Evolutionary conservation across 805 yeast species (phyloP).

Genomic region (Barnettozyma sucrosica): DNA sequence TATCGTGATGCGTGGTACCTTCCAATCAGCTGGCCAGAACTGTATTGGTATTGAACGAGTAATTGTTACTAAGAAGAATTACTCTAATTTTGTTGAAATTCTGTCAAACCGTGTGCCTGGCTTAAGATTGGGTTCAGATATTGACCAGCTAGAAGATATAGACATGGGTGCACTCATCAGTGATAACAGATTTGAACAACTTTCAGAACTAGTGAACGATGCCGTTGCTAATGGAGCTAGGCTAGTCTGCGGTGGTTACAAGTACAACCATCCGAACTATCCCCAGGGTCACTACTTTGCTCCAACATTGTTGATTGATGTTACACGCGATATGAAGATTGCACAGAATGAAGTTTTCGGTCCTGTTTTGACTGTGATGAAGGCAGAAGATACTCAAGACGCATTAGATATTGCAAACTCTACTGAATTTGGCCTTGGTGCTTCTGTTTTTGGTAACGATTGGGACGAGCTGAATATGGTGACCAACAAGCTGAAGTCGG

Average conservation of each 20-base stretch:
- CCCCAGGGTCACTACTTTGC: slow-evolving; percentile 92
- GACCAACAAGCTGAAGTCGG: slow-evolving; percentile 63
- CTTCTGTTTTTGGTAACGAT: slow-evolving; percentile 76
- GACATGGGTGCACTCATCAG: slow-evolving; percentile 97
- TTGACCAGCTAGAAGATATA: slow-evolving; percentile 83
- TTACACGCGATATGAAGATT: slow-evolving; percentile 67
- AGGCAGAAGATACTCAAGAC: slow-evolving; percentile 57
- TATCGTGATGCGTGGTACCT: slow-evolving; percentile 87
- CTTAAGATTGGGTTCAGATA: slow-evolving; percentile 81
- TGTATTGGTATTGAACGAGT: slow-evolving; percentile 97
- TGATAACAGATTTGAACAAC: slow-evolving; percentile 59
- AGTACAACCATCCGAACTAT: slow-evolving; percentile 80
- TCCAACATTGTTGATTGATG: slow-evolving; percentile 86
- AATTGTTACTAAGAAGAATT: slow-evolving; percentile 66
- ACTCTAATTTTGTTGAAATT: slow-evolving; percentile 53
- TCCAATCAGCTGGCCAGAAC: slow-evolving; percentile 96
- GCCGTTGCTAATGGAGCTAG: slow-evolving; percentile 82
- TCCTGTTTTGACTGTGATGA: slow-evolving; percentile 77
- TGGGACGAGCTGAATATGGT: slow-evolving; percentile 53
- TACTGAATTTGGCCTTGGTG: slow-evolving; percentile 87
- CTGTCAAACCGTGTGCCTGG: slow-evolving; percentile 51
- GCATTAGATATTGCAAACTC: slow-evolving; percentile 77
- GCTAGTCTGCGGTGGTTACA: slow-evolving; percentile 73
- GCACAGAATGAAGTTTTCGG: slow-evolving; percentile 94
- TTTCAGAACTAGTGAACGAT: slow-evolving; percentile 62